These are phyloP conservation scores for Gracilaria gracilis DNA, from an alignment of 23 red algal species.

Conservation along the genomic window DNA sequence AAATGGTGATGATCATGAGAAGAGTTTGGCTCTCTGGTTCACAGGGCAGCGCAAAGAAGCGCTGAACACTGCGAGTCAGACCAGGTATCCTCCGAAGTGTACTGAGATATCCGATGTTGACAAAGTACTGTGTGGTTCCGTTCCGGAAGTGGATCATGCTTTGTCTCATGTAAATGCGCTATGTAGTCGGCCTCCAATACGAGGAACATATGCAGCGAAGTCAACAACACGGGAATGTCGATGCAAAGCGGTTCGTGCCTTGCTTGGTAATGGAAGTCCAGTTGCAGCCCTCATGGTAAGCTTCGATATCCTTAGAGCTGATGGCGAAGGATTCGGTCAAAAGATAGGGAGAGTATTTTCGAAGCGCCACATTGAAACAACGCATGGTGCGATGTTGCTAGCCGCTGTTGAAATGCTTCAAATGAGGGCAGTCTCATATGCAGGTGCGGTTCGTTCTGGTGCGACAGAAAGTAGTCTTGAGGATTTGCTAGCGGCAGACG, in stretches of 20 bases:
- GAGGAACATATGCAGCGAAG: constrained; percentile 23
- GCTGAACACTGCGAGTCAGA: constrained; percentile 33
- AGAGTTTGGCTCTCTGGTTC: constrained; percentile 81
- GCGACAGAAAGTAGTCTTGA: constrained; percentile 30
- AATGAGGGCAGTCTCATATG: constrained; percentile 25
- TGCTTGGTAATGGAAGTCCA: constrained; percentile 49
- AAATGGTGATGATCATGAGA: constrained; percentile 48
- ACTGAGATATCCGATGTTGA: neutral
- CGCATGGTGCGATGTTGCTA: constrained; percentile 11
- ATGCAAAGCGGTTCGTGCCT: constrained; percentile 44
- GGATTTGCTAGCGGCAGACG: constrained; percentile 15
- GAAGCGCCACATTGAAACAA: constrained; percentile 39
- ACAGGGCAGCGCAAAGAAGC: constrained; percentile 48
- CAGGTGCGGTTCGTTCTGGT: constrained; percentile 55
- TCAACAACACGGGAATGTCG: constrained; percentile 20
- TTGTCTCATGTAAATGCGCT: constrained; percentile 55
- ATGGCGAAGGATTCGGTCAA: neutral
- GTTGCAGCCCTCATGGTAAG: constrained; percentile 54
- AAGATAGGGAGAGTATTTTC: constrained; percentile 13
- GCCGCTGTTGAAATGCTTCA: constrained; percentile 46
- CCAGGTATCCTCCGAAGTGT: constrained; percentile 20
- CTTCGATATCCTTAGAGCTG: constrained; percentile 21
- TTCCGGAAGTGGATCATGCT: constrained; percentile 48
- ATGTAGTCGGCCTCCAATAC: constrained; percentile 46
- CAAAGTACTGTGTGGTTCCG: constrained; percentile 12